Base-by-base conservation (phyloP, 1,284 basidiomycete genomes). In the Ceratobasidium sp. region DNA sequence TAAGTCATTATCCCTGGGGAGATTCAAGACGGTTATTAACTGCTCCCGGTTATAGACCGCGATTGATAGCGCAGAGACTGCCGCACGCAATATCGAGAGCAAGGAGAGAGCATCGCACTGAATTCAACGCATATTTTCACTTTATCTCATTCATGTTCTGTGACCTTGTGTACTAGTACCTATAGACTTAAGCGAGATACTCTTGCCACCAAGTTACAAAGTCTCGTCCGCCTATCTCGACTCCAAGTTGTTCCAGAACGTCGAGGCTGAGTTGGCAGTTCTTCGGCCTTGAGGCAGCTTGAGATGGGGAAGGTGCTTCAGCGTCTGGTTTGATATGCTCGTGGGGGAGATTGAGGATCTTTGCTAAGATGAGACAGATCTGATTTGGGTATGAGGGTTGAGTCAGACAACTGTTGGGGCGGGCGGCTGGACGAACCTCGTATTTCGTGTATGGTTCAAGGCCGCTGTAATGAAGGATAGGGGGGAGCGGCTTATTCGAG, bases 391-490 rank as follows among this genome's bases (percentile, higher is more conserved):
- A 19, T 69, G 22, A 69, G 53, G 15, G n/a, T 8, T 27, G 36
- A 41, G 11, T 11, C 11, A 24, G n/a, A 15, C 24, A 7, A 27
- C 31, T 4, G 19, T 29, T 41, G 31, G 15, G 19, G 27, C 15
- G n/a, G 22, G 17, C 36, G 31, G n/a, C 22, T 29, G 22, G 15
- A 19, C 54, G n/a, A 60, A 72, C 69, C 45, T 91, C 91, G 81
- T 94, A 95, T 83, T 96, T 96, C 2, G 94, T 95, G 81, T 91
- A 90, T 8, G 90, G 89, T 80, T 94, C 91, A 11, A 86, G 84
- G 0, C 87, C 88, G 14, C 93, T 92, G 81, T 92, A 95, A 80
- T 95, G 93, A 9, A 95, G 73, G 73, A 95, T 89, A 0, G 86
- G 85, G 0, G 92, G 92, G 41, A 93, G 81, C 0, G 81, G 75